phyloP scores from a whole-genome alignment of 2,329 filamentous ascomycete genomes.

The Fusarium liriodendri region DNA sequence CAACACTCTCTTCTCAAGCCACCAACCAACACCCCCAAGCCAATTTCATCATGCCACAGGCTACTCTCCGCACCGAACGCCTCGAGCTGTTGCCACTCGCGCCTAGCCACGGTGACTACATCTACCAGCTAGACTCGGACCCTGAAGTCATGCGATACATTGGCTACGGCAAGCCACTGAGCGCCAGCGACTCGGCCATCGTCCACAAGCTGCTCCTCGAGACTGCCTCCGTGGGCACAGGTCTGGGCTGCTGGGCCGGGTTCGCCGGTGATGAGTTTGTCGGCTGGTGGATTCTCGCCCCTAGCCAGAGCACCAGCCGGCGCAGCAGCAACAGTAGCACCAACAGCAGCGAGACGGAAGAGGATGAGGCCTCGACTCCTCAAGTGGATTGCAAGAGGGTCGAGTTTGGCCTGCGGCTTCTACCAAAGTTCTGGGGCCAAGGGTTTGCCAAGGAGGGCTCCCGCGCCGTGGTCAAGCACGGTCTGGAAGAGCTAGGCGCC shows the following conservation, averaged over 20 bases:
- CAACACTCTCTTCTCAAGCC: background rate
- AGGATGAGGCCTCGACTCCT: constrained; percentile 5
- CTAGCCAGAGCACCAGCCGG: constrained; percentile 28
- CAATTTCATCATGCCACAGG: constrained; percentile 28
- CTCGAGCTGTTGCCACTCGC: constrained; percentile 32
- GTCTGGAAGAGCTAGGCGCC: constrained; percentile 42
- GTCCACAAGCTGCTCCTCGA: constrained; percentile 39
- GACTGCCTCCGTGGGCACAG: constrained; percentile 31
- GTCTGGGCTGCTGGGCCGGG: constrained; percentile 37
- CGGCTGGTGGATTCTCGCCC: constrained; percentile 46
- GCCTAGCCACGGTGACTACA: constrained; percentile 28
- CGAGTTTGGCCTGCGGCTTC: constrained; percentile 44
- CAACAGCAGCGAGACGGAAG: background rate
- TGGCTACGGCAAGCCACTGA: constrained; percentile 38
- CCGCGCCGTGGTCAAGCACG: constrained; percentile 43
- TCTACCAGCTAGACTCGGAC: constrained; percentile 36
- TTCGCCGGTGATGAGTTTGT: constrained; percentile 43
- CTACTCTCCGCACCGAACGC: constrained; percentile 31
- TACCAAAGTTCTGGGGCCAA: constrained; percentile 45
- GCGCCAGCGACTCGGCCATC: constrained; percentile 29
- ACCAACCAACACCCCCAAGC: background rate
- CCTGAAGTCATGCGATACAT: constrained; percentile 39
- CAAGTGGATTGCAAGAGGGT: constrained; percentile 25
- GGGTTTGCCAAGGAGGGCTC: constrained; percentile 48
- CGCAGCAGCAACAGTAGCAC: background rate